Evolutionary conservation across 148 eudicot species (phyloP).

Genomic region (Silene uniflora): DNA sequence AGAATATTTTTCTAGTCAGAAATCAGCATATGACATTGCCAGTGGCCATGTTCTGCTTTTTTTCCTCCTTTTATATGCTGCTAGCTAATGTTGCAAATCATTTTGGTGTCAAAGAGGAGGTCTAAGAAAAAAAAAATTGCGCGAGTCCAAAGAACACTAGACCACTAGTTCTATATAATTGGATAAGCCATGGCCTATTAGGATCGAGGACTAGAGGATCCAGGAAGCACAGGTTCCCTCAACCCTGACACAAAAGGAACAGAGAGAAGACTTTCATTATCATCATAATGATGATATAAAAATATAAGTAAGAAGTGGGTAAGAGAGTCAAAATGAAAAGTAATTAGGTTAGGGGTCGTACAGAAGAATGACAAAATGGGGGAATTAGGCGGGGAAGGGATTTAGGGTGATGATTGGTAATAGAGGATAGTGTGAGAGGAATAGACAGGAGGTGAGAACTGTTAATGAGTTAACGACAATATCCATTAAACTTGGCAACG

Average conservation of each 20-base stretch:
- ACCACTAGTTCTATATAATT: background rate
- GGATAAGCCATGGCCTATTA: background rate
- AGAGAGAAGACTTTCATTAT: background rate
- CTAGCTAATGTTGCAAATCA: background rate
- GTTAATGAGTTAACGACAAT: background rate
- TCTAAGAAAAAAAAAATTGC: background rate
- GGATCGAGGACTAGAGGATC: background rate
- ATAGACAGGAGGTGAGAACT: background rate
- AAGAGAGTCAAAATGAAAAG: background rate
- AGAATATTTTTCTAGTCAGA: background rate
- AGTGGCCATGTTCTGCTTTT: background rate
- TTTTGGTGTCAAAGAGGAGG: background rate
- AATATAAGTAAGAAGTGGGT: background rate
- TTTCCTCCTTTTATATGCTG: background rate
- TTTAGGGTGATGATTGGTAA: background rate
- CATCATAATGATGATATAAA: background rate
- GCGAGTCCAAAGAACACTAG: background rate
- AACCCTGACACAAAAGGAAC: background rate
- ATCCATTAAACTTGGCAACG: background rate
- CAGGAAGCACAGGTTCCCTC: background rate
- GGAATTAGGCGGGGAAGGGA: background rate
- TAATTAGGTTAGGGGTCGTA: background rate
- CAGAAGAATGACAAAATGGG: background rate
- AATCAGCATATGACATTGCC: background rate
- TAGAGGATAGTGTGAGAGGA: background rate